Base-by-base conservation (phyloP, 2,329 filamentous ascomycete species). In the Colletotrichum viniferum region DNA sequence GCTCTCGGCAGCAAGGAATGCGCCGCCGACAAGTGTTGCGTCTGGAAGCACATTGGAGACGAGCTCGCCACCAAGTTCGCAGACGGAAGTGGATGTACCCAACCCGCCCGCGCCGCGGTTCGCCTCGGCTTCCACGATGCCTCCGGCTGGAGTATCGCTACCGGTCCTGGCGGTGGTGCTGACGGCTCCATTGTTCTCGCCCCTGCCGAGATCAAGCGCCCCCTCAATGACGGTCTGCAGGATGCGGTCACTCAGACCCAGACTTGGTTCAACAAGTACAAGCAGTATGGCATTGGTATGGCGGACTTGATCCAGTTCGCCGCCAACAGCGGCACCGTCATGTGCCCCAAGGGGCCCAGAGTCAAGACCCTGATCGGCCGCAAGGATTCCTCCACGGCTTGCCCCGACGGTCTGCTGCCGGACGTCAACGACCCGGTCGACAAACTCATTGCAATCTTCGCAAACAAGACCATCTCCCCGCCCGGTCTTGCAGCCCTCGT, bases 291-390 rank as follows among this genome's bases (percentile, higher is more conserved):
- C 9, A 85, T 91, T 26, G 85, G 86, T 4, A 88, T 88, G 78
- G 90, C 89, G 30, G 90, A 92, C 78, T 83, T 92, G 9, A 86
- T 90, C 43, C 89, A 91, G 79, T 88, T 90, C 79, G 88, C 87
- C 3, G 84, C 84, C 81, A 88, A 81, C 69, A 83, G 89, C 36
- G 90, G 87, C 26, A 88, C 88, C 16, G 85, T 89, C 7, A 84
- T 86, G n/a, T 87, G 85, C 71, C 85, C 85, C 6, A 81, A 84
- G 8, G 85, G 85, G 3, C 90, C 90, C 4, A 85, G 86, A 16
- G 84, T 90, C 30, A 83, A 85, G 69, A 88, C 88, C 1, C 88
- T 87, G 69, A 86, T 91, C 36, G 90, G 90, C 34, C 86, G 90
- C 34, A 83, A 81, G 48, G 89, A 91, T 76, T 85, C 82, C 24